phyloP scores from a whole-genome alignment of 2,329 filamentous ascomycete genomes.

The Teratosphaeria epicoccoides region DNA sequence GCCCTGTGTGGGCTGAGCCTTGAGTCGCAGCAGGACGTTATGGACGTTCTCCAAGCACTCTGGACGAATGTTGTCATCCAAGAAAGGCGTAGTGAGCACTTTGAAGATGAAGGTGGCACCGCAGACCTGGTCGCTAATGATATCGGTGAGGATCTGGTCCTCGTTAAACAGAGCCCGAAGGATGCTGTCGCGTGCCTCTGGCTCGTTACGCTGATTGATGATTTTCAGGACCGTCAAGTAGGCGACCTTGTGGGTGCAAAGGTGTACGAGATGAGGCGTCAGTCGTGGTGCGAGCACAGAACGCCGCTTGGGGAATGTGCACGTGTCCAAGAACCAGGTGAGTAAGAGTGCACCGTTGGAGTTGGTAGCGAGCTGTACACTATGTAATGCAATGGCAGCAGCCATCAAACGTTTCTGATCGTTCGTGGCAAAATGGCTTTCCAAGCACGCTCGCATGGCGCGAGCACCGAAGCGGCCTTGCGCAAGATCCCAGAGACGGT shows the following conservation, averaged over 20 bases:
- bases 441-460: constrained; percentile 91
- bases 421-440: constrained; percentile 90
- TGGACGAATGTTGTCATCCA: constrained; percentile 78
- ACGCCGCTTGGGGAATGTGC: constrained; percentile 83
- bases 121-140: constrained; percentile 81
- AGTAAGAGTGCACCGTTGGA: constrained; percentile 86
- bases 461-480: constrained; percentile 91
- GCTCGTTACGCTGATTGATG: constrained; percentile 93
- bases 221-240: constrained; percentile 96
- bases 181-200: constrained; percentile 81
- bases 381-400: constrained; percentile 89
- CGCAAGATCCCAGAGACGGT: constrained; percentile 82
- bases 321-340: constrained; percentile 97
- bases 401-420: constrained; percentile 93
- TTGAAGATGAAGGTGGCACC: constrained; percentile 97
- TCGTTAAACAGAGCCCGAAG: constrained; percentile 89
- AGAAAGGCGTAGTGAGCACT: constrained; percentile 92
- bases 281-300: constrained; percentile 86
- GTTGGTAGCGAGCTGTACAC: constrained; percentile 90
- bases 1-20: constrained; percentile 85
- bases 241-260: constrained; percentile 97
- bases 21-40: constrained; percentile 76
- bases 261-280: constrained; percentile 82
- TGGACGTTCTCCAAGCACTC: constrained; percentile 90
- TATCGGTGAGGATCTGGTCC: constrained; percentile 78